phyloP scores from a whole-genome alignment of 208 protist genomes.

The Lotmaria passim region DNA sequence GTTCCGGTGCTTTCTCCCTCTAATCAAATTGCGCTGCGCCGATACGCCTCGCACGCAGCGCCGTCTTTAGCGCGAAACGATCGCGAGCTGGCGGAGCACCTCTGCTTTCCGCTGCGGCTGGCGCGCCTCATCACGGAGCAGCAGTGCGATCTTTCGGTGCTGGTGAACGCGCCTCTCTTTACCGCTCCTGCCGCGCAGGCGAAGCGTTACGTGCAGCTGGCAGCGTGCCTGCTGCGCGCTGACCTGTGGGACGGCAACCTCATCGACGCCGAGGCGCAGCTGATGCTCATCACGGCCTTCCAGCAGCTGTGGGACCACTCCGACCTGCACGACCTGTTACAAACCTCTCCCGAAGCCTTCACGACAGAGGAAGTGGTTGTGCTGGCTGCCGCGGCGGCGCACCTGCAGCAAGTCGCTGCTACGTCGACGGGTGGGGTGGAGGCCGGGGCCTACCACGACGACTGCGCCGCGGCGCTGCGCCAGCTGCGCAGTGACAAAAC shows the following conservation, averaged over 20 bases:
- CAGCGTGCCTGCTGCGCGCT: constrained; percentile 30
- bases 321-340: constrained; percentile 10
- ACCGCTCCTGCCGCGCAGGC: constrained; percentile 18
- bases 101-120: constrained; percentile 27
- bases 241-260: constrained; percentile 25
- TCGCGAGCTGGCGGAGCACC: constrained; percentile 11
- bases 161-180: constrained; percentile 6
- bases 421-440: neutral
- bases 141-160: constrained; percentile 2
- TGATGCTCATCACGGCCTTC: constrained; percentile 17
- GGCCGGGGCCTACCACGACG: neutral
- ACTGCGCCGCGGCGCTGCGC: constrained; percentile 1
- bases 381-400: constrained; percentile 23
- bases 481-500: constrained; percentile 7
- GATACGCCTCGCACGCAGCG: constrained; percentile 17
- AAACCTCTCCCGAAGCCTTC: constrained; percentile 15
- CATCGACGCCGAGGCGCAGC: neutral
- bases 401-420: neutral
- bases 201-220: constrained; percentile 17
- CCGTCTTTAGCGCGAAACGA: constrained; percentile 27
- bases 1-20: neutral
- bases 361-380: constrained; percentile 36
- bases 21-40: constrained; percentile 9
- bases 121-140: constrained; percentile 8
- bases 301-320: constrained; percentile 21